phyloP scores from a whole-genome alignment of 2,329 filamentous ascomycete genomes.

The Ilyonectria destructans region DNA sequence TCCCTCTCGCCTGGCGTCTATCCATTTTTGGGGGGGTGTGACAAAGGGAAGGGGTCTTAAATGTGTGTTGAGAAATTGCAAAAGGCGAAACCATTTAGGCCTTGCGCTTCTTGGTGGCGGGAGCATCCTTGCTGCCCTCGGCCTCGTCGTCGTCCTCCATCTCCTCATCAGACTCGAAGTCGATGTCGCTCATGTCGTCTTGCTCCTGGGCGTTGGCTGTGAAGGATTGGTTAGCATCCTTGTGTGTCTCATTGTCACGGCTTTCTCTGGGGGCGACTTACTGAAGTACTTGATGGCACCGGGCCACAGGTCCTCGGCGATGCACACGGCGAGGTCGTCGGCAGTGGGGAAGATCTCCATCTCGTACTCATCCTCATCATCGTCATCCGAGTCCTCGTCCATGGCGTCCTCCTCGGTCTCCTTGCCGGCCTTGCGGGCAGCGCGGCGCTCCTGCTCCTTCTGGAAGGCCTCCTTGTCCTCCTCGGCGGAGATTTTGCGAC shows the following conservation, averaged over 20 bases:
- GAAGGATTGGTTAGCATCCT: conserved; percentile 54
- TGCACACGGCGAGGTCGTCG: conserved; percentile 84
- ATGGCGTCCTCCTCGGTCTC: conserved; percentile 60
- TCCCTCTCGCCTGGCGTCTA: conserved; percentile 31
- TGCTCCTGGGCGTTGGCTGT: conserved; percentile 74
- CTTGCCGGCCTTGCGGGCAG: conserved; percentile 66
- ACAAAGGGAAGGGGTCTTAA: conserved; percentile 39
- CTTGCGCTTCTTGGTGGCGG: conserved; percentile 62
- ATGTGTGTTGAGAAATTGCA: neutral
- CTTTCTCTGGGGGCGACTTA: conserved; percentile 64
- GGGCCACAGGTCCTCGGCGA: conserved; percentile 92
- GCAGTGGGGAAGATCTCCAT: conserved; percentile 91
- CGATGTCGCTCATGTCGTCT: conserved; percentile 77
- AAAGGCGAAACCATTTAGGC: conserved; percentile 46
- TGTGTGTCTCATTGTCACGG: neutral
- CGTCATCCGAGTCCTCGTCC: conserved; percentile 74
- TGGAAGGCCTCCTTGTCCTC: conserved; percentile 77
- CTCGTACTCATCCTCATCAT: conserved; percentile 75
- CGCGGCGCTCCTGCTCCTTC: conserved; percentile 73
- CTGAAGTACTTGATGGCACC: conserved; percentile 93
- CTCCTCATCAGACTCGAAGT: conserved; percentile 72
- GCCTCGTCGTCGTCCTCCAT: conserved; percentile 57
- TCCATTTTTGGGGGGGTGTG: conserved; percentile 41
- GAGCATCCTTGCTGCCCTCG: conserved; percentile 60
- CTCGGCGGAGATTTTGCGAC: conserved; percentile 78